Percentiles rank a stretch among this genome's conserved stretches.
These are phyloP conservation scores for Coccomyxa subellipsoidea DNA, from an alignment of 163 green algal genomes.

Conservation along the genomic window DNA sequence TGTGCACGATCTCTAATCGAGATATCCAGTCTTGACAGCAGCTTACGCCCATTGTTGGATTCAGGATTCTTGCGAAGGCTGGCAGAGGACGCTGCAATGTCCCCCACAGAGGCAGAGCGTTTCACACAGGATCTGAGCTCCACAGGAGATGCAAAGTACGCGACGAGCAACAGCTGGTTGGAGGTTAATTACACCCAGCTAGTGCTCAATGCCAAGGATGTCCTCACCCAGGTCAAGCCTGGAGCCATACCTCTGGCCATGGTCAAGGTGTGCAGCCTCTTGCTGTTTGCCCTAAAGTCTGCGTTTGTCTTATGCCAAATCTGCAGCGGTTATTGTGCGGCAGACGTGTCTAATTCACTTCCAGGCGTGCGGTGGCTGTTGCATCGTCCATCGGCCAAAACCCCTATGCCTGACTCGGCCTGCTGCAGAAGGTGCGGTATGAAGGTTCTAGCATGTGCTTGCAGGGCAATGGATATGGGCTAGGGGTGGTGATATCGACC, in stretches of 20 bases:
- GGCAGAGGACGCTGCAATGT: not conserved
- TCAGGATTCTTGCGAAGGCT: not conserved
- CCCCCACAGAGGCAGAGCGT: not conserved
- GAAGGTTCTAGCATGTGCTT: too few species aligned
- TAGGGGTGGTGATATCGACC: not conserved
- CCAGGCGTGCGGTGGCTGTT: not conserved
- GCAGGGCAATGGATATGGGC: not conserved
- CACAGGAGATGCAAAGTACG: not conserved
- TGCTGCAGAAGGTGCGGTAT: too few species aligned
- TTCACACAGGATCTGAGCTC: not conserved
- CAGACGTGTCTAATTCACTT: too few species aligned
- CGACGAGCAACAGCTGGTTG: not conserved
- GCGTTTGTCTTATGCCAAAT: too few species aligned
- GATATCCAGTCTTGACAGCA: not conserved
- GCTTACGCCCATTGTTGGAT: too few species aligned
- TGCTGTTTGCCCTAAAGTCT: not conserved
- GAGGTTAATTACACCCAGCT: conserved; percentile 7
- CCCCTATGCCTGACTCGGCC: not conserved
- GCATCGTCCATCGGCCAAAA: not conserved
- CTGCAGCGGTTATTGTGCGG: too few species aligned
- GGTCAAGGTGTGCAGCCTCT: not conserved
- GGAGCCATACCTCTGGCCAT: not conserved
- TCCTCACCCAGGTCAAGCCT: not conserved
- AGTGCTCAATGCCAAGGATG: not conserved
- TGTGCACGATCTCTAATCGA: not conserved